Evolutionary conservation across 768 basidiomycete genomes (phyloP), one percentile per base, ranked within the genome.

Genomic region (Suillus occidentalis): DNA sequence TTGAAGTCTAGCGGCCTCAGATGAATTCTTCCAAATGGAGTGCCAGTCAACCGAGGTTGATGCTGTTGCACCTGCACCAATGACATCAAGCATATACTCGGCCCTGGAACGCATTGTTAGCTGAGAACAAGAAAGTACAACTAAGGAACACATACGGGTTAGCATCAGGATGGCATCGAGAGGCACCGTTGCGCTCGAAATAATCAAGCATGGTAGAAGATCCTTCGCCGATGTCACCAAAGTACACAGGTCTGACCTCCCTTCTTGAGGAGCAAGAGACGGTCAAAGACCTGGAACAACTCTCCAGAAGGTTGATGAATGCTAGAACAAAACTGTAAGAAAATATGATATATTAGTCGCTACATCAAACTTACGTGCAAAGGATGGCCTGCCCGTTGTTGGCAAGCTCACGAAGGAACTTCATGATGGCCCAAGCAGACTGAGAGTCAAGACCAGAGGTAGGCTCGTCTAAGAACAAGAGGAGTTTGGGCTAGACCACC

Each of bases 231-330:
- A 96, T 92, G 66, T 92, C 90, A 50, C 94, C 95, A 72, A 93
- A 96, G 82, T 96, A 97, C n/a, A 95, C 92, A 0, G 94, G 94
- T 95, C 74, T 92, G 88, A 8, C 95, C 95, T 2, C 95, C 95
- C 18, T 82, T 80, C 70, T 94, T 88, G 18, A 90, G 79, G 12
- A 90, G 79, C 34, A 91, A 74, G 53, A 90, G 77, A 45, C 87
- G 84, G 68, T 90, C 95, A 69, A 97, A 96, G 70, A 88, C 88
- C 75, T 94, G 90, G 77, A 97, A 96, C 2, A 97, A 80, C 22
- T 94, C 82, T 4, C 92, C 87, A 4, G 92, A 93, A 3, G 94
- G 94, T 68, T 95, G 94, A 67, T 94, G 93, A 69, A 95, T 94
- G 4, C 61, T 62, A 20, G 1, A 9, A 0, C 10, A 36, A 28